Conservation (phyloP, 306 rosid genomes). For the Trichosanthes cucumerina region DNA sequence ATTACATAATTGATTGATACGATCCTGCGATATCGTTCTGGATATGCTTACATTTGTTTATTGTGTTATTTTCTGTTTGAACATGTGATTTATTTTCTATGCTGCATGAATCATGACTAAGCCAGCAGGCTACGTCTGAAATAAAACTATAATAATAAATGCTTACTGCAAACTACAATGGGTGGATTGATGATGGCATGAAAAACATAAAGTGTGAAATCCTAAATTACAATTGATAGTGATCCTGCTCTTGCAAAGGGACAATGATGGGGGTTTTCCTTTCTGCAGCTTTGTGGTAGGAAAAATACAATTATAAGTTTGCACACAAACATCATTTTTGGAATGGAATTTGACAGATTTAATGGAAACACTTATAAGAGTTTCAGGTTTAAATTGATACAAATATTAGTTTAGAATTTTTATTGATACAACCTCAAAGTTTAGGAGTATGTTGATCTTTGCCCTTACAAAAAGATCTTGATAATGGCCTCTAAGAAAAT, state of each 20-base stretch:
- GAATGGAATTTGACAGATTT: too few relatives aligned
- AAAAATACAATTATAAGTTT: background rate
- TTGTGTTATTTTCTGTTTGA: background rate
- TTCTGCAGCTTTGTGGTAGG: background rate
- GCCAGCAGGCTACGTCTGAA: background rate
- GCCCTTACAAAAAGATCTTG: background rate
- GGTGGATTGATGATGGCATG: background rate
- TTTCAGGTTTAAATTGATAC: too few relatives aligned
- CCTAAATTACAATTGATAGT: background rate
- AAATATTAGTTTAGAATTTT: too few relatives aligned
- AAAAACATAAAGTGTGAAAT: background rate
- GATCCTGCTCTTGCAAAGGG: background rate
- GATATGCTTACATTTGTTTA: background rate
- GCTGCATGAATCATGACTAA: background rate
- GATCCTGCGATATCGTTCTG: background rate
- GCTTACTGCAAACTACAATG: background rate
- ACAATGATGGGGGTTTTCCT: background rate
- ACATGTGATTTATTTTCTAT: background rate
- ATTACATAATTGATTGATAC: background rate
- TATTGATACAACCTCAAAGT: too few relatives aligned
- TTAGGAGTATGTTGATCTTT: too few relatives aligned
- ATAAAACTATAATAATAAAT: background rate
- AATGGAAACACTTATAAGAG: too few relatives aligned
- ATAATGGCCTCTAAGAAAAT: background rate
- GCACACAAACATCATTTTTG: too few relatives aligned